These are phyloP conservation scores for Pseudocercospora crystallina DNA, from an alignment of 2,329 filamentous ascomycete genomes.

Conservation along the genomic window DNA sequence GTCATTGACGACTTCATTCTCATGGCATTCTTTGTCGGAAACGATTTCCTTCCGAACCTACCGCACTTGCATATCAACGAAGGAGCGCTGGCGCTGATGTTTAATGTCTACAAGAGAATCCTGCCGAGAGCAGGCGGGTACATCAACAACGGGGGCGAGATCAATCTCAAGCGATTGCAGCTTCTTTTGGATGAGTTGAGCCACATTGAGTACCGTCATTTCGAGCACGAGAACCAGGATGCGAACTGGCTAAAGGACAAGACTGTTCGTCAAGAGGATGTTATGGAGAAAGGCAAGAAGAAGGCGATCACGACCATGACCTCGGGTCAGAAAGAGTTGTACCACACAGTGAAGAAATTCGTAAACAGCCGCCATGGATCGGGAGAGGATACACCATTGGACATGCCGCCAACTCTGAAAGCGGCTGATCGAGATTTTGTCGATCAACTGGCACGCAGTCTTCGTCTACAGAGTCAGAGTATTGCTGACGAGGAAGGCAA, in stretches of 20 bases:
- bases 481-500: constrained; percentile 64
- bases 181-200: constrained; percentile 79
- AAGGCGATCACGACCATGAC: constrained; percentile 71
- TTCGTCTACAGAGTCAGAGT: constrained; percentile 66
- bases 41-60: constrained; percentile 96
- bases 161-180: constrained; percentile 79
- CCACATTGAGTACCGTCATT: constrained; percentile 87
- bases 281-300: constrained; percentile 61
- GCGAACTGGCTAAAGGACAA: constrained; percentile 91
- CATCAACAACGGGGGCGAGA: constrained; percentile 91
- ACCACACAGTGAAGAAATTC: constrained; percentile 78
- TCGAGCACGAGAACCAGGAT: constrained; percentile 85
- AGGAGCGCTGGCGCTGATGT: constrained; percentile 94
- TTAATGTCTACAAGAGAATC: constrained; percentile 89
- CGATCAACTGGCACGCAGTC: constrained; percentile 74
- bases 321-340: constrained; percentile 76
- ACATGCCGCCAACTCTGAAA: constrained; percentile 70
- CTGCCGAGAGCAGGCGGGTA: constrained; percentile 87
- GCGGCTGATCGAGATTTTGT: constrained; percentile 91
- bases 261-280: constrained; percentile 67
- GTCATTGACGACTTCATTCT: constrained; percentile 99
- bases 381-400: constrained; percentile 58
- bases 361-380: constrained; percentile 65
- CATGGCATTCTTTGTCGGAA: constrained; percentile 99
- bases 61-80: constrained; percentile 98